These are phyloP conservation scores for Salvia sclarea DNA, from an alignment of 305 asterid species.

Conservation along the genomic window DNA sequence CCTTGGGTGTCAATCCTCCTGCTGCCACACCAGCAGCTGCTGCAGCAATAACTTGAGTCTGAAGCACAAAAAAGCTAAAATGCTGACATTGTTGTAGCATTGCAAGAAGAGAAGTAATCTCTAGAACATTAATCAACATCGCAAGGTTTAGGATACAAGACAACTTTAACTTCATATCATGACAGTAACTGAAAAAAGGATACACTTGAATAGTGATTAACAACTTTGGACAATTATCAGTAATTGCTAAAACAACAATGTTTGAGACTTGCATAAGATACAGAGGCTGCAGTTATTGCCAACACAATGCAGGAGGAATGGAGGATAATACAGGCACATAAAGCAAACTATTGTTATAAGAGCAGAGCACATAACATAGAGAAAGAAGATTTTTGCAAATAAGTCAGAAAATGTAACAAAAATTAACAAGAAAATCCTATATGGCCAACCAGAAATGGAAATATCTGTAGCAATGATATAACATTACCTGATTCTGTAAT, in stretches of 20 bases:
- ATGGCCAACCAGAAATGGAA: constrained; percentile 26
- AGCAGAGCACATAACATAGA: constrained; percentile 16
- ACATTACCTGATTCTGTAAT: constrained; percentile 86
- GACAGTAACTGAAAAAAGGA: constrained; percentile 12
- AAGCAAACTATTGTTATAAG: constrained; percentile 21
- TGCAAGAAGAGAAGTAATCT: constrained; percentile 29
- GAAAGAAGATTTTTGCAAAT: constrained; percentile 14
- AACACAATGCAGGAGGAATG: constrained; percentile 21
- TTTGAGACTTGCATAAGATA: constrained; percentile 17
- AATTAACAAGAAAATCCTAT: constrained; percentile 25
- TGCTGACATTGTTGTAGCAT: constrained; percentile 40
- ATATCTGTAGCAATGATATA: constrained; percentile 20
- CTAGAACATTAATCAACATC: not conserved
- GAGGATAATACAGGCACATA: constrained; percentile 26
- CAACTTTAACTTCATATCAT: constrained; percentile 16
- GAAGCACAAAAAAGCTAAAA: constrained; percentile 53
- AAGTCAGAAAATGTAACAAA: constrained; percentile 26
- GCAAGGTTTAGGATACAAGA: constrained; percentile 25
- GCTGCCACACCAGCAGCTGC: constrained; percentile 99
- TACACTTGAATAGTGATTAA: constrained; percentile 6
- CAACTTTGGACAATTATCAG: constrained; percentile 21
- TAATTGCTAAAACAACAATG: constrained; percentile 3
- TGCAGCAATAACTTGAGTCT: constrained; percentile 99
- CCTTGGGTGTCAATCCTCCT: constrained; percentile 86
- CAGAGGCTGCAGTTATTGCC: constrained; percentile 5